Evolutionary conservation across 176 grass and related monocot genomes (phyloP), one percentile per base, ranked within the genome.

Genomic region (Rhynchospora tenuis): DNA sequence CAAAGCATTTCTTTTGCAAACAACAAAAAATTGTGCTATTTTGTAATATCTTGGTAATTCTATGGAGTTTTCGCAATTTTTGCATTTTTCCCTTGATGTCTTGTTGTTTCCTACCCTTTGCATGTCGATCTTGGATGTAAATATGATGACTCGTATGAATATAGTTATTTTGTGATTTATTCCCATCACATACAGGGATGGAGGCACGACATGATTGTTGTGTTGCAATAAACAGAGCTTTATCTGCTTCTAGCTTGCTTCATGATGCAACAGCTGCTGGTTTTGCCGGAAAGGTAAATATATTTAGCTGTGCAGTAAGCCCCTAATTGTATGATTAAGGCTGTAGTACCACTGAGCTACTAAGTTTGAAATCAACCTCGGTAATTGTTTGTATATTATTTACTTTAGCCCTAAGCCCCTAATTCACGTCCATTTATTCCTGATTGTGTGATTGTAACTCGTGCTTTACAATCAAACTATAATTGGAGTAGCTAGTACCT

Each of bases 151-250:
- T 7, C 58, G 43, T 43, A 77, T 58, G 42, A 67, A 50, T 61
- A 56, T 68, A 56, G 20, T 78, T 66, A 17, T 51, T 31, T 9
- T 79, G 23, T 57, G 15, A 45, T 85, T 83, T 44, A 48, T 85
- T 92, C 16, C 13, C 16, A 14, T 14, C 16, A 46, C 68, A 45
- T 79, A 47, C 88, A 98, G 92, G 95, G 22, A 94, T 94, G 95
- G 95, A 98, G 16, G 89, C 89, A 43, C 81, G 95, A 17, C 79
- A 98, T 22, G 2, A 29, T 23, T 93, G 92, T 62, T 98, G 95
- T 16, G 56, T 88, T 24, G 87, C 90, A 54, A 94, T 98, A 56
- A 93, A 85, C 78, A 93, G 88, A n/a, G 83, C 92, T 59, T 73
- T 98, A 47, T 91, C 85, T 13, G 64, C 89, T 26, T 98, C 92